Percentiles rank a stretch among this genome's conserved stretches.
Conservation (phyloP, 1,139 yeast species). For the Hyphopichia pseudoburtonii region DNA sequence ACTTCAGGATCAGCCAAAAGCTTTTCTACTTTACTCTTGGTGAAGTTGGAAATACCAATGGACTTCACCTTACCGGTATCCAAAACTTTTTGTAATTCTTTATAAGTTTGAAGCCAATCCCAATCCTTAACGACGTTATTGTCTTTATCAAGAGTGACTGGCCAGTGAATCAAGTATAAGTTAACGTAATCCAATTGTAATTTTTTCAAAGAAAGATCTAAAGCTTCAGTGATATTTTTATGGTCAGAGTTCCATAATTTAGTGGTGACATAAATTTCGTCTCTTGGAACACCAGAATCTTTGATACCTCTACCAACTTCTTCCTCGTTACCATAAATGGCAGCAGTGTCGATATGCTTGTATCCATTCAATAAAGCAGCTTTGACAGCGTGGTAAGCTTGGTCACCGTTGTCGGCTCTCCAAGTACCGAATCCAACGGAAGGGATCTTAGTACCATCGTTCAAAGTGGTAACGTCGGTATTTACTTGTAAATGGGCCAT, state of each 20-base stretch:
- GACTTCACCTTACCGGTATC: slow-evolving; percentile 57
- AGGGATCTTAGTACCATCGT: slow-evolving; percentile 60
- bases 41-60: slow-evolving; percentile 80
- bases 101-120: slow-evolving; percentile 64
- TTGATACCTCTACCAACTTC: slow-evolving; percentile 62
- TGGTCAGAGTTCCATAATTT: slow-evolving; percentile 71
- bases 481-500: not conserved
- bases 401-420: slow-evolving; percentile 48
- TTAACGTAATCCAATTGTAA: slow-evolving; percentile 77
- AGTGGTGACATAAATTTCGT: slow-evolving; percentile 70
- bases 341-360: slow-evolving; percentile 76
- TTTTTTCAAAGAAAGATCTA: slow-evolving; percentile 58
- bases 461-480: not conserved
- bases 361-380: slow-evolving; percentile 66
- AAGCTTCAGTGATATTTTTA: slow-evolving; percentile 52
- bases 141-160: slow-evolving; percentile 50
- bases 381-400: slow-evolving; percentile 55
- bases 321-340: slow-evolving; percentile 61
- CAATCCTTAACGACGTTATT: slow-evolving; percentile 37
- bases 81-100: slow-evolving; percentile 58
- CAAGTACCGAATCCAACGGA: slow-evolving; percentile 75
- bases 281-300: slow-evolving; percentile 63
- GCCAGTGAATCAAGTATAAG: slow-evolving; percentile 82
- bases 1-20: slow-evolving; percentile 49
- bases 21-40: slow-evolving; percentile 46